These are phyloP conservation scores for Candida sojae DNA, from an alignment of 1,139 yeast genomes.

Conservation along the genomic window DNA sequence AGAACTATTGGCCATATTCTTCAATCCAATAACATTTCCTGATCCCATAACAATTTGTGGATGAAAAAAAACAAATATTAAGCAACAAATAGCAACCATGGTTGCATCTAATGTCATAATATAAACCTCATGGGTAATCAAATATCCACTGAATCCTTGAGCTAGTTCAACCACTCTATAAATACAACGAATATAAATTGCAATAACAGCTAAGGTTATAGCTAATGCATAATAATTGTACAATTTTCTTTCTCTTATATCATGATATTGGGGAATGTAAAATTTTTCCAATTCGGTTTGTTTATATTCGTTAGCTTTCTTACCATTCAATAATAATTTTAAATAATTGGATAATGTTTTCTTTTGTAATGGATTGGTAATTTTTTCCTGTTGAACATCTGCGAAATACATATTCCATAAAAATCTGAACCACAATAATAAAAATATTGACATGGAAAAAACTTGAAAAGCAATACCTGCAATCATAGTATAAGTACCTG, in stretches of 20 bases:
- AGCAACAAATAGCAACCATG: constrained; percentile 52
- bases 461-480: constrained; percentile 84
- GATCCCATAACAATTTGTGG: constrained; percentile 60
- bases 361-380: not conserved
- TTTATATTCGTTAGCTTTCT: constrained; percentile 21
- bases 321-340: constrained; percentile 24
- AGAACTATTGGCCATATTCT: constrained; percentile 12
- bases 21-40: constrained; percentile 13
- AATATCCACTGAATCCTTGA: constrained; percentile 72
- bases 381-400: constrained; percentile 1
- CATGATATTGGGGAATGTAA: constrained; percentile 39
- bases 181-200: constrained; percentile 66
- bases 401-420: constrained; percentile 43
- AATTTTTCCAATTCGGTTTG: constrained; percentile 23
- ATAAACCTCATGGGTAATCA: constrained; percentile 69
- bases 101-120: constrained; percentile 77
- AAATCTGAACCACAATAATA: constrained; percentile 56
- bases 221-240: constrained; percentile 51
- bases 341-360: constrained; percentile 19
- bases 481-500: constrained; percentile 75
- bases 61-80: constrained; percentile 52
- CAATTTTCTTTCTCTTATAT: constrained; percentile 38
- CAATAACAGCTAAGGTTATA: constrained; percentile 50
- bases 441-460: constrained; percentile 65
- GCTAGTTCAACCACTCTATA: constrained; percentile 78